These are phyloP conservation scores for Withania somnifera DNA, from an alignment of 305 asterid genomes.

Conservation along the genomic window DNA sequence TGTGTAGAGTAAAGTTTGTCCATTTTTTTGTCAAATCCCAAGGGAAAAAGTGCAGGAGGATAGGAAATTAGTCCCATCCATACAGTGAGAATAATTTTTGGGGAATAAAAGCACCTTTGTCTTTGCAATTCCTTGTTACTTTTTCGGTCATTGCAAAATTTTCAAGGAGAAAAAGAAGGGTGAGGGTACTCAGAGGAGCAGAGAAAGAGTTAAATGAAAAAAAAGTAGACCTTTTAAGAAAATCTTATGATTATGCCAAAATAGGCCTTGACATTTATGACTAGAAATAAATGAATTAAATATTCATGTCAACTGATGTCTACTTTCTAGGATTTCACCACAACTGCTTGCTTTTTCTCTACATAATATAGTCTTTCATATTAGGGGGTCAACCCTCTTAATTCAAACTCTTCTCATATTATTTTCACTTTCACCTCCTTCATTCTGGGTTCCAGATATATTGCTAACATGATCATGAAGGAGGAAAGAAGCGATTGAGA, in stretches of 20 bases:
- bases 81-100: background rate
- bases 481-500: conserved; percentile 93
- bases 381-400: background rate
- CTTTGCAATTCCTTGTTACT: background rate
- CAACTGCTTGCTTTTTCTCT: background rate
- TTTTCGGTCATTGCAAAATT: background rate
- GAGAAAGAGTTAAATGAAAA: background rate
- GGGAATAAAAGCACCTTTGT: background rate
- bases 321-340: background rate
- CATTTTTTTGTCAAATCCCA: background rate
- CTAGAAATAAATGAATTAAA: conserved; percentile 6
- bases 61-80: background rate
- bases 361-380: background rate
- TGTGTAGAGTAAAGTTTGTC: background rate
- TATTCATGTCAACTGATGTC: background rate
- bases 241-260: conserved; percentile 2
- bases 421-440: background rate
- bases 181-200: background rate
- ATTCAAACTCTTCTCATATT: background rate
- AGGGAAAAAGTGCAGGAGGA: background rate
- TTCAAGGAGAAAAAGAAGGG: background rate
- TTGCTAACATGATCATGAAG: conserved; percentile 31
- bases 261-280: conserved; percentile 1
- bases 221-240: background rate
- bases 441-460: background rate